Conservation (phyloP, 108 stramenopile species). For the Pelagomonas calceolata region DNA sequence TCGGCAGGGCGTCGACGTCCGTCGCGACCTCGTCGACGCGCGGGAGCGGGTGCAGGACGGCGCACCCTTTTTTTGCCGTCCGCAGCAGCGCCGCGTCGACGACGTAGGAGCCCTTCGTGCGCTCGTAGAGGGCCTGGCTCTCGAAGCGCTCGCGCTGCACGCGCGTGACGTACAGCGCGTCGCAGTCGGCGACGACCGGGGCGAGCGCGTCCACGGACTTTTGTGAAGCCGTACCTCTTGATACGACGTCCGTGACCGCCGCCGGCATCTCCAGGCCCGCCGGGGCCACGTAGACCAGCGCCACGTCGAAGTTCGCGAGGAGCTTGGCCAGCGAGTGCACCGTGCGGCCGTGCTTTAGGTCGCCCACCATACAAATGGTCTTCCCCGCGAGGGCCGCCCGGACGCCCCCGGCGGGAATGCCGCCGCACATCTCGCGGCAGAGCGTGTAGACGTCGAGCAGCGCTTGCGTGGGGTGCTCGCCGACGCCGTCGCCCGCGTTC, state of each 20-base stretch:
- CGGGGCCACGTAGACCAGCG: slow-evolving; percentile 75
- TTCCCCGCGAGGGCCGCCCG: slow-evolving; percentile 8
- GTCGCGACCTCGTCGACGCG: slow-evolving; percentile 80
- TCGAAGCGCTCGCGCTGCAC: slow-evolving; percentile 91
- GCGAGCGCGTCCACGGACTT: slow-evolving; percentile 39
- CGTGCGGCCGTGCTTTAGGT: slow-evolving; percentile 92
- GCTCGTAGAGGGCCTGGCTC: slow-evolving; percentile 59
- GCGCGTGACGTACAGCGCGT: slow-evolving; percentile 90
- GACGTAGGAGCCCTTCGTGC: slow-evolving; percentile 68
- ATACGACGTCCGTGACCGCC: slow-evolving; percentile 61
- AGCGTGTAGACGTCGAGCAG: slow-evolving; percentile 91
- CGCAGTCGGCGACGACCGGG: slow-evolving; percentile 51
- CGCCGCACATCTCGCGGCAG: slow-evolving; percentile 53
- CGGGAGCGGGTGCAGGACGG: slow-evolving; percentile 85
- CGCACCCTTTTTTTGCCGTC: slow-evolving; percentile 48
- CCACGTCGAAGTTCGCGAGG: slow-evolving; percentile 51
- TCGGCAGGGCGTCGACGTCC: slow-evolving; percentile 80
- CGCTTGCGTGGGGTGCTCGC: slow-evolving; percentile 97
- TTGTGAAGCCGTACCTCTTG: slow-evolving; percentile 40
- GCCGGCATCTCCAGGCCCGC: slow-evolving; percentile 63
- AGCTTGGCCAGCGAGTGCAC: slow-evolving; percentile 85
- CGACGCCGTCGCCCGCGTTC: slow-evolving; percentile 93
- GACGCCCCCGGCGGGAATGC: slow-evolving; percentile 1
- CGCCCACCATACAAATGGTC: slow-evolving; percentile 71
- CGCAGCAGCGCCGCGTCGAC: slow-evolving; percentile 63